A percentile compares a stretch with the other conserved stretches of the same genome.
These are phyloP conservation scores for Carex pumila DNA, from an alignment of 176 grass and related monocot species.

Conservation along the genomic window DNA sequence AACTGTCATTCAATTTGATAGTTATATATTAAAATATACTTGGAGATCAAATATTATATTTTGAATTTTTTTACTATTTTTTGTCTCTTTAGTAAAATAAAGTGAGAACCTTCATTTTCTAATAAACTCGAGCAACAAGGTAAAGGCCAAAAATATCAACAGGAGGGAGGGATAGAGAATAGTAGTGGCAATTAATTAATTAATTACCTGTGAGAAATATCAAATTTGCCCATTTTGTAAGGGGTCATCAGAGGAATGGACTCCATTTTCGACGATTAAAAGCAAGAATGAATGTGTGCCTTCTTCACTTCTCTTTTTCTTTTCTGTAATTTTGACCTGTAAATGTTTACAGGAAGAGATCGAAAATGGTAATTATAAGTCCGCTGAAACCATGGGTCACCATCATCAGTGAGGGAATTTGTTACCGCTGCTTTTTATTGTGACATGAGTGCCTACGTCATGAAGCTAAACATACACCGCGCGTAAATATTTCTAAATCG, in stretches of 20 bases:
- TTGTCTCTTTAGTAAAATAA: too few relatives aligned
- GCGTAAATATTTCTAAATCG: too few relatives aligned
- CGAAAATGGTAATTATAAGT: not conserved
- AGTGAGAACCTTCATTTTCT: too few relatives aligned
- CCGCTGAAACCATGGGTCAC: not conserved
- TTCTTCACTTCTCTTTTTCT: not conserved
- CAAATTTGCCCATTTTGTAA: constrained; percentile 46
- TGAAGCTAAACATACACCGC: not conserved
- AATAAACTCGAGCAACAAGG: not conserved
- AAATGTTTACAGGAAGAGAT: not conserved
- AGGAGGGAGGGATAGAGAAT: not conserved
- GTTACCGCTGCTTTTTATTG: not conserved
- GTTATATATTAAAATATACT: too few relatives aligned
- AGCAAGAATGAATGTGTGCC: not conserved
- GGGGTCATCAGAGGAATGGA: constrained; percentile 30
- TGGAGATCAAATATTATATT: too few relatives aligned
- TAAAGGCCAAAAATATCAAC: not conserved
- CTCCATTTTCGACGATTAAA: constrained; percentile 19
- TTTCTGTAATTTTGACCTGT: not conserved
- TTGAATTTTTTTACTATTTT: not conserved
- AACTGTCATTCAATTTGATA: too few relatives aligned
- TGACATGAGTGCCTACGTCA: not conserved
- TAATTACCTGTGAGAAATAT: constrained; percentile 32
- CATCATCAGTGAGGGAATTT: not conserved
- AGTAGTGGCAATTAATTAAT: not conserved